Evolutionary conservation across 2,329 filamentous ascomycete genomes (phyloP).

Genomic region (Fusarium circinatum): DNA sequence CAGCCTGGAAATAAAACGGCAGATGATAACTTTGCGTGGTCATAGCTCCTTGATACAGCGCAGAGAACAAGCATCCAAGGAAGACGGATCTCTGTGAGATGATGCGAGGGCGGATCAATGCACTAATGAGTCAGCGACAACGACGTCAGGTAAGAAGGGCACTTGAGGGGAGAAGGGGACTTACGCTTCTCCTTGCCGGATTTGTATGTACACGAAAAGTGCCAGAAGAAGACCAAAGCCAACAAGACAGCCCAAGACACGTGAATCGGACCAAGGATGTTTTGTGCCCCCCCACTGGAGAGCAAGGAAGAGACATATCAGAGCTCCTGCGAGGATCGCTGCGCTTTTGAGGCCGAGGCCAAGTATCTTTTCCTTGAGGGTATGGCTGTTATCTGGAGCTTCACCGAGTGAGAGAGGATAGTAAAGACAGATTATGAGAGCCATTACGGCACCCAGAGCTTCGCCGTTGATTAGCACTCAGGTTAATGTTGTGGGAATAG

Average conservation of each 20-base stretch:
- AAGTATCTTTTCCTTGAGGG: conserved; percentile 6
- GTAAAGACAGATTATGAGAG: conserved; percentile 7
- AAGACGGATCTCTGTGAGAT: conserved; percentile 27
- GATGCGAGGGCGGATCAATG: conserved; percentile 28
- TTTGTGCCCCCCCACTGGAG: conserved; percentile 41
- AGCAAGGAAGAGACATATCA: conserved; percentile 34
- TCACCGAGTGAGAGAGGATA: conserved; percentile 21
- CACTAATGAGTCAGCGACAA: background rate
- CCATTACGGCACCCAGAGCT: conserved; percentile 16
- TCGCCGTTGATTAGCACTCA: too few species aligned
- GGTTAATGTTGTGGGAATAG: too few species aligned
- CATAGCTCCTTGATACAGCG: conserved; percentile 35
- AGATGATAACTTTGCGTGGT: conserved; percentile 36
- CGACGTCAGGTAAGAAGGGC: too few species aligned
- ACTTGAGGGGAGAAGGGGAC: background rate
- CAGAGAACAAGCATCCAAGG: conserved; percentile 29
- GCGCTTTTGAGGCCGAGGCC: conserved; percentile 30
- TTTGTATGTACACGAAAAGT: conserved; percentile 24
- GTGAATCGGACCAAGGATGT: conserved; percentile 36
- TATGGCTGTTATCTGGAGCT: background rate
- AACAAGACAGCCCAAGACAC: conserved; percentile 39
- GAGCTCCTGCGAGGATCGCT: conserved; percentile 5
- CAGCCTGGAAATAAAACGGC: conserved; percentile 42
- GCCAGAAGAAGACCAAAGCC: conserved; percentile 28
- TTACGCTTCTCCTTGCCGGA: conserved; percentile 26